Evolutionary conservation across 805 yeast genomes (phyloP).

Genomic region (Limtongia smithiae): DNA sequence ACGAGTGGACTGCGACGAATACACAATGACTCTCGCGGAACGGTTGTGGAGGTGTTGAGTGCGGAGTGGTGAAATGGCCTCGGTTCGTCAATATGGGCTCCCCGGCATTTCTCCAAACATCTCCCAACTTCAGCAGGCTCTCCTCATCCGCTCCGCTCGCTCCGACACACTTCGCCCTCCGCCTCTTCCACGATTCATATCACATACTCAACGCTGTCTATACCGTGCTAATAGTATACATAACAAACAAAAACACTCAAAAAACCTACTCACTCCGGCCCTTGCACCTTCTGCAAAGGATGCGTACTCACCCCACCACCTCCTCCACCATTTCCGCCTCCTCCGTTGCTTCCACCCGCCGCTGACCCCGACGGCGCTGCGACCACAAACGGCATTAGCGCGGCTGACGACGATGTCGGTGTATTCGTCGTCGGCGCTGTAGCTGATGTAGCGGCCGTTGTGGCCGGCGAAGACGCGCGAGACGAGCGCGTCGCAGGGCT

Average conservation of each 20-base stretch:
- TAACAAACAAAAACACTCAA: not conserved
- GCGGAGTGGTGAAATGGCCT: too few species aligned
- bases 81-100: too few species aligned
- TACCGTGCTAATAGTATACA: not conserved
- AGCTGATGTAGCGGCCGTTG: slow-evolving; percentile 9
- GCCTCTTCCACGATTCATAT: not conserved
- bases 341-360: not conserved
- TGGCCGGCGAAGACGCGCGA: slow-evolving; percentile 21
- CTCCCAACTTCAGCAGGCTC: too few species aligned
- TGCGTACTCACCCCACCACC: too few species aligned
- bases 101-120: too few species aligned
- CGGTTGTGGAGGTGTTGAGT: too few species aligned
- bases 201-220: not conserved
- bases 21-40: too few species aligned
- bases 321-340: not conserved
- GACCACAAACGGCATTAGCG: slow-evolving; percentile 4
- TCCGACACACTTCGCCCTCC: too few species aligned
- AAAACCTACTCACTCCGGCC: not conserved
- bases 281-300: slow-evolving; percentile 2
- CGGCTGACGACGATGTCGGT: slow-evolving; percentile 8
- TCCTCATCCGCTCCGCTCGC: too few species aligned
- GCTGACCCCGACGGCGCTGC: not conserved
- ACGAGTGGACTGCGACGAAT: too few species aligned
- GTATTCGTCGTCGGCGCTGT: slow-evolving; percentile 12
- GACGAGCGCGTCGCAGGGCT: slow-evolving; percentile 25